Percentiles rank a stretch among this genome's conserved stretches.
Conservation (phyloP, 495 filamentous ascomycete species). For the Glarea lozoyensis region DNA sequence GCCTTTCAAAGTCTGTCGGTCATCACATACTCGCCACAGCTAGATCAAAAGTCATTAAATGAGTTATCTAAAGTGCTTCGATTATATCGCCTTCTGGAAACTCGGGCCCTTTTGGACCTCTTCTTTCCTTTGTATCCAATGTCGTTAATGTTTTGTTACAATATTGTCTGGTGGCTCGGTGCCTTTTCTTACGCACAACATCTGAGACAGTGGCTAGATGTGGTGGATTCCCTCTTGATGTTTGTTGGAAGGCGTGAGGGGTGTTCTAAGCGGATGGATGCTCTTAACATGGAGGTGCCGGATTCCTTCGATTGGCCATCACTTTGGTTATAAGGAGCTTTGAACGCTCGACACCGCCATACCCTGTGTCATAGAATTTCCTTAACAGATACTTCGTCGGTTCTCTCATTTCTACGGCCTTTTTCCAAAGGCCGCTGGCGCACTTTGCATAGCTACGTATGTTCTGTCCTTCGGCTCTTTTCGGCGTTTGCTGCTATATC, state of each 20-base stretch:
- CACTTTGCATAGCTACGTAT: slow-evolving; percentile 15
- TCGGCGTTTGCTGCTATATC: too few species aligned
- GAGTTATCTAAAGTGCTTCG: neutral
- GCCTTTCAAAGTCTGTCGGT: slow-evolving; percentile 12
- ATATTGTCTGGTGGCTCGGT: slow-evolving; percentile 6
- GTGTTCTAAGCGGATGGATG: slow-evolving; percentile 19
- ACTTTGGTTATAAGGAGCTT: slow-evolving; percentile 15
- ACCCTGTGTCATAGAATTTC: too few species aligned
- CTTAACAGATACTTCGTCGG: slow-evolving; percentile 9
- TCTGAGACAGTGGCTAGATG: slow-evolving; percentile 10
- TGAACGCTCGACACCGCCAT: too few species aligned
- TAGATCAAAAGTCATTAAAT: slow-evolving; percentile 10
- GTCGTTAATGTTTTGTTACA: slow-evolving; percentile 23
- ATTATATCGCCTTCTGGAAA: slow-evolving; percentile 9
- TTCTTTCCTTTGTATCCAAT: slow-evolving; percentile 21
- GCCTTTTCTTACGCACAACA: slow-evolving; percentile 3
- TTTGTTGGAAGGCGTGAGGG: slow-evolving; percentile 2
- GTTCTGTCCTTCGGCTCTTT: slow-evolving; percentile 1
- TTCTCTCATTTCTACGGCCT: slow-evolving; percentile 8
- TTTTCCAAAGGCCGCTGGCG: slow-evolving; percentile 12
- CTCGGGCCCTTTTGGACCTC: slow-evolving; percentile 5
- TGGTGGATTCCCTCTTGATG: slow-evolving; percentile 6
- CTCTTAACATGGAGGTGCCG: slow-evolving; percentile 15
- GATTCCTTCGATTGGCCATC: slow-evolving; percentile 16
- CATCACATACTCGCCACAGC: slow-evolving; percentile 8